phyloP scores from a whole-genome alignment of 2,329 filamentous ascomycete genomes.

The Falciphora oryzae region DNA sequence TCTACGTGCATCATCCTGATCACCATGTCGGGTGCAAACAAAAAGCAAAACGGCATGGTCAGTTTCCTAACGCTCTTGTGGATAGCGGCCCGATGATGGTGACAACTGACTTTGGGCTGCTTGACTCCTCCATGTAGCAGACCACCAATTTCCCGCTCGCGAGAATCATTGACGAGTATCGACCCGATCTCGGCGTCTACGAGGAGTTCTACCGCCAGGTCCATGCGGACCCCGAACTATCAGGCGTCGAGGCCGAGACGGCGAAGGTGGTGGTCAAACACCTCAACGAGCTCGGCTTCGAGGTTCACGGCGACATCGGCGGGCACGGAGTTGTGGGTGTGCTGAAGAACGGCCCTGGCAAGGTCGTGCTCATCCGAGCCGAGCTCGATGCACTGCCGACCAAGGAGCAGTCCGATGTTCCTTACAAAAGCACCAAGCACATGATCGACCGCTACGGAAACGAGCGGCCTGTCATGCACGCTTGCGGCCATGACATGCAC shows the following conservation, averaged over 20 bases:
- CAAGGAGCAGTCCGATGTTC: slow-evolving; percentile 46
- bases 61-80: no score
- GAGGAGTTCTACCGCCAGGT: slow-evolving; percentile 3
- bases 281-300: background rate
- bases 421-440: slow-evolving; percentile 44
- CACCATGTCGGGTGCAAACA: no score
- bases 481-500: slow-evolving; percentile 63
- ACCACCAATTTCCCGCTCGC: background rate
- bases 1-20: no score
- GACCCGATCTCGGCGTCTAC: background rate
- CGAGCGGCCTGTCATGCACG: slow-evolving; percentile 57
- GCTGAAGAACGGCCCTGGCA: slow-evolving; percentile 48
- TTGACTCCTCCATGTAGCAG: no score
- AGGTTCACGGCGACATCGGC: slow-evolving; percentile 32
- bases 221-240: background rate
- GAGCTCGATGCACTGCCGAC: slow-evolving; percentile 59
- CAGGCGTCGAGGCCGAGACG: slow-evolving; percentile 2
- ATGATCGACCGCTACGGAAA: slow-evolving; percentile 39
- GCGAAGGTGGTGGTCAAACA: background rate
- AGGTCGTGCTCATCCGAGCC: slow-evolving; percentile 51
- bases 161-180: background rate
- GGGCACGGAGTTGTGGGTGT: slow-evolving; percentile 53
- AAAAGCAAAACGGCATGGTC: no score
- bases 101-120: no score
- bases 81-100: no score